Base-by-base conservation (phyloP, 495 filamentous ascomycete species). In the Neurospora terricola region DNA sequence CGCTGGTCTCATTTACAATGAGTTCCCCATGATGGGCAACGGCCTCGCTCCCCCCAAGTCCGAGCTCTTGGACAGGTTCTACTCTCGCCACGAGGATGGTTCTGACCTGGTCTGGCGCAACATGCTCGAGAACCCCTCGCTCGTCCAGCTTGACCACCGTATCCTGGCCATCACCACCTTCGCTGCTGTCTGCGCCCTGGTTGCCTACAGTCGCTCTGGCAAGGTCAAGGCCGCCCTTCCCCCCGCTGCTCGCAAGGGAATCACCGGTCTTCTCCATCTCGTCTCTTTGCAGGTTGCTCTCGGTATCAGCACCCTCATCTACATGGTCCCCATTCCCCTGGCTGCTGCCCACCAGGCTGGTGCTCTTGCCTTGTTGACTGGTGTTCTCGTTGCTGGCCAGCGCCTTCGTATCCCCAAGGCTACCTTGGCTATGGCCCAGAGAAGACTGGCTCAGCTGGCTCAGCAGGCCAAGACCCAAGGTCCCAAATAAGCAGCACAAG, bases 1-100 rank as follows among this genome's bases (percentile, higher is more conserved):
- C 78, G 96, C 96, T 16, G 96, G 96, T 14, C 84, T 99, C 18
- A 97, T 99, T 79, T 99, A 99, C 84, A 98, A 98, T 79, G 93
- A 98, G 77, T 98, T 98, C 79, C 96, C 96, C 1, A 93, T 87
- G 78, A 99, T 99, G 96, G 96, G 96, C 38, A 82, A 86, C 1
- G 93, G 93, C 2, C 85, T 94, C 38, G 85, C 91, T 4, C 96
- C 96, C 11, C 96, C 96, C 1, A 88, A 84, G 72, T 84, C 87
- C 1, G 96, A 99, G 80, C 89, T 99, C 10, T 93, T 93, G 77
- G 89, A 92, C 76, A 83, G 88, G 54, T 94, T 94, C 83, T 99
- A 98, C 86, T 93, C 90, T 27, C 93, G 92, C 70, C 87, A 86
- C 68, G 85, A 89, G 48, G 94, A 97, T 79, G 78, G 79, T 0